These are phyloP conservation scores for Sarocladium brachiariae DNA, from an alignment of 2,329 filamentous ascomycete species.

Conservation along the genomic window DNA sequence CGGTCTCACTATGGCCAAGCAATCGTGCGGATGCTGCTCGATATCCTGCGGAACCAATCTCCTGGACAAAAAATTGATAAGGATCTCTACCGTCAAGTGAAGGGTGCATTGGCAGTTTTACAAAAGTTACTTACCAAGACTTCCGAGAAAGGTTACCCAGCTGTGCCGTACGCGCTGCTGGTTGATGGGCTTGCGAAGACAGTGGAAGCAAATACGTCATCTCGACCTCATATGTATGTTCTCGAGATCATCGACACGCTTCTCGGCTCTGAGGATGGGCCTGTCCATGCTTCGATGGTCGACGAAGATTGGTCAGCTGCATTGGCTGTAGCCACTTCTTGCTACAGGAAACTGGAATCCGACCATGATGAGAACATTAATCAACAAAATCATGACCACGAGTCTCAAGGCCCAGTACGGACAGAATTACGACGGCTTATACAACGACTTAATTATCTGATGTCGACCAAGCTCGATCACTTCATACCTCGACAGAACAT, in stretches of 20 bases:
- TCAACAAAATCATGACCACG: constrained; percentile 13
- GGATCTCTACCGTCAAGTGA: constrained; percentile 48
- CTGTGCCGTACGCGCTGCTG: constrained; percentile 51
- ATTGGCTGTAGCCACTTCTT: constrained; percentile 52
- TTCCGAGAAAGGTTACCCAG: constrained; percentile 52
- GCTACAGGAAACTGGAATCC: constrained; percentile 26
- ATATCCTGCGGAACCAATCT: constrained; percentile 48
- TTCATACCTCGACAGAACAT: constrained; percentile 60
- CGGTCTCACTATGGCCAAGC: constrained; percentile 67
- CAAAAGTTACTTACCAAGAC: constrained; percentile 56
- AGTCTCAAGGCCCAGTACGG: constrained; percentile 26
- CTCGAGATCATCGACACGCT: constrained; percentile 49
- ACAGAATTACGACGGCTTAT: constrained; percentile 39
- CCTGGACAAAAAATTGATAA: constrained; percentile 40
- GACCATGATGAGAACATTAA: constrained; percentile 16
- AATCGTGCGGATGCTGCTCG: constrained; percentile 58
- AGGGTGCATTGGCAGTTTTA: constrained; percentile 56
- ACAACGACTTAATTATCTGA: constrained; percentile 41
- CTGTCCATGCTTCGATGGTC: constrained; percentile 48
- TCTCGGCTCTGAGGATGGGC: constrained; percentile 45
- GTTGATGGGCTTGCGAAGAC: constrained; percentile 50
- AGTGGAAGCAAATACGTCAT: constrained; percentile 35
- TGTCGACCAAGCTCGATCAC: constrained; percentile 37
- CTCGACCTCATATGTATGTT: constrained; percentile 39
- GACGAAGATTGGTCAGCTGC: constrained; percentile 62